These are phyloP conservation scores for Astrothelium subdiscretum DNA, from an alignment of 495 filamentous ascomycete species.

Conservation along the genomic window DNA sequence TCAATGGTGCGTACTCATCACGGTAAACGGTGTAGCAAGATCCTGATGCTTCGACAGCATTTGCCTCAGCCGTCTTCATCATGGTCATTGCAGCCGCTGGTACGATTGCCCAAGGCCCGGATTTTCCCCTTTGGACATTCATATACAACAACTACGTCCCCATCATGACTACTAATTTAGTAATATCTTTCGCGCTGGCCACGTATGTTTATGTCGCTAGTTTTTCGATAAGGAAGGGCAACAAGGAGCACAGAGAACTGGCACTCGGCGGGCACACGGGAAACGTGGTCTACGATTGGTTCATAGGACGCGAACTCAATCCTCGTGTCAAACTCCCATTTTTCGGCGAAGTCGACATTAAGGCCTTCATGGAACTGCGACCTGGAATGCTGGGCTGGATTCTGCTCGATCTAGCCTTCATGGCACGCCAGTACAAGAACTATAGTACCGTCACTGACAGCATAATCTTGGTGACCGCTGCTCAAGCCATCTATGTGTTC, in stretches of 20 bases:
- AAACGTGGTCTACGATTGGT: slow-evolving; percentile 89
- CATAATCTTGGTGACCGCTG: slow-evolving; percentile 66
- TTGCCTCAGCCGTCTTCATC: slow-evolving; percentile 59
- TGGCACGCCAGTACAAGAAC: slow-evolving; percentile 75
- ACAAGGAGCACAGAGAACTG: slow-evolving; percentile 59
- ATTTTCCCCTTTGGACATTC: slow-evolving; percentile 84
- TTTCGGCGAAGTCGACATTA: slow-evolving; percentile 79
- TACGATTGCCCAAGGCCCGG: slow-evolving; percentile 62
- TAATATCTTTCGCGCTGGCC: slow-evolving; percentile 58
- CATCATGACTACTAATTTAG: slow-evolving; percentile 69
- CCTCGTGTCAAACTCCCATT: slow-evolving; percentile 71
- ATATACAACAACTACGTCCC: slow-evolving; percentile 83
- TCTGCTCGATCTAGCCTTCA: slow-evolving; percentile 71
- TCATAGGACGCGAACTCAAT: slow-evolving; percentile 94
- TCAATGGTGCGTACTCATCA: slow-evolving; percentile 54
- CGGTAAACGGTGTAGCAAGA: not conserved
- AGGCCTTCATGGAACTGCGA: slow-evolving; percentile 78
- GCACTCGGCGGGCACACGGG: slow-evolving; percentile 73
- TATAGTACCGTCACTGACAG: slow-evolving; percentile 78
- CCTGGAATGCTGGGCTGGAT: slow-evolving; percentile 89
- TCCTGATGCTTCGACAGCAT: slow-evolving; percentile 40
- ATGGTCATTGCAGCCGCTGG: slow-evolving; percentile 56
- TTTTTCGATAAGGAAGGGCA: slow-evolving; percentile 65
- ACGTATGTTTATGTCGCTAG: slow-evolving; percentile 67
- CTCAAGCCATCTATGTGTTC: slow-evolving; percentile 76